Conservation (phyloP, 352 stramenopile species). For the Elongisporangium undulatum region DNA sequence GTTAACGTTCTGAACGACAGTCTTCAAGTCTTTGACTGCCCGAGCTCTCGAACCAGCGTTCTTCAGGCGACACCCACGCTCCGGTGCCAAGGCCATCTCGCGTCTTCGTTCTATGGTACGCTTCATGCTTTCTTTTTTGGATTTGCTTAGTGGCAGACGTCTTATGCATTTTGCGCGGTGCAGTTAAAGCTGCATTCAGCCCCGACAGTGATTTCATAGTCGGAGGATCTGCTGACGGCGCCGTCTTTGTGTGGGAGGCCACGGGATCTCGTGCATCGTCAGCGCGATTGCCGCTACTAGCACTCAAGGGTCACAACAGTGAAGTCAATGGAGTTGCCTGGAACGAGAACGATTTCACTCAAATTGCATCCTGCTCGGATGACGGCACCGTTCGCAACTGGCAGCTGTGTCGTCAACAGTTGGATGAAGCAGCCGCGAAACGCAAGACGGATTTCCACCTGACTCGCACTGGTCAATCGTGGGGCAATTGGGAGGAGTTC, state of each 20-base stretch:
- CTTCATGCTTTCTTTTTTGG: background rate
- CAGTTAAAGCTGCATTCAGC: conserved; percentile 53
- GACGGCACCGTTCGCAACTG: conserved; percentile 57
- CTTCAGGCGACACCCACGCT: conserved; percentile 16
- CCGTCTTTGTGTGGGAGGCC: conserved; percentile 58
- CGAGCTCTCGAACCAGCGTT: background rate
- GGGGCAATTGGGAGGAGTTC: conserved; percentile 15
- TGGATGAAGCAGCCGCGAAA: background rate
- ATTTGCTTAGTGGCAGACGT: background rate
- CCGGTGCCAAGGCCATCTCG: conserved; percentile 40
- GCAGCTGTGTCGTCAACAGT: conserved; percentile 12
- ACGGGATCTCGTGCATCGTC: conserved; percentile 3
- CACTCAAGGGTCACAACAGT: conserved; percentile 52
- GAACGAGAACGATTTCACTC: conserved; percentile 39
- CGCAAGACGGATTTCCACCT: conserved; percentile 1
- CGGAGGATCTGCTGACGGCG: conserved; percentile 42
- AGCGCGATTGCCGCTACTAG: conserved; percentile 21
- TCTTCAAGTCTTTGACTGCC: conserved; percentile 45
- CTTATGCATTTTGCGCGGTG: background rate
- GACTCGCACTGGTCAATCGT: conserved; percentile 2
- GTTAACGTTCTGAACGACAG: conserved; percentile 63
- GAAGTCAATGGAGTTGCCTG: conserved; percentile 72
- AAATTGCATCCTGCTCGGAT: conserved; percentile 56
- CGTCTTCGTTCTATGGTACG: conserved; percentile 64
- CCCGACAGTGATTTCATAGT: conserved; percentile 58